Evolutionary conservation across 768 basidiomycete genomes (phyloP).

Genomic region (Suillus spraguei): DNA sequence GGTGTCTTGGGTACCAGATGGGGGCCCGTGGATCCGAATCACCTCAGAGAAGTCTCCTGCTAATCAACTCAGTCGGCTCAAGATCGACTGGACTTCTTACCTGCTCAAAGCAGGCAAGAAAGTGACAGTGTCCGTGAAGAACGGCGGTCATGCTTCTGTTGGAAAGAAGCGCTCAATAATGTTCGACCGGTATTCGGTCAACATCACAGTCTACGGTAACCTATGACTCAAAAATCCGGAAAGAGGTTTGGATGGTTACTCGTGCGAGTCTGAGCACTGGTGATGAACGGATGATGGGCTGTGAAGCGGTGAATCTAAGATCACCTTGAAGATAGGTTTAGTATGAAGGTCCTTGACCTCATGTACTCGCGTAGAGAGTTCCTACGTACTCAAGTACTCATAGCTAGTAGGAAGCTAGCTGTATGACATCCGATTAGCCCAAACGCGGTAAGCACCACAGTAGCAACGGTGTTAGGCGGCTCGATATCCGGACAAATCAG

Average conservation of each 20-base stretch:
- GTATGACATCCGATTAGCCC: neutral
- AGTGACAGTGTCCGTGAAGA: slow-evolving; percentile 4
- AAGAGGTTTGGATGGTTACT: neutral
- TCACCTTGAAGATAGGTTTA: neutral
- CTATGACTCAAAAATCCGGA: neutral
- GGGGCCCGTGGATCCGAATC: slow-evolving; percentile 2
- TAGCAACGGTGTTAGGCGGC: neutral
- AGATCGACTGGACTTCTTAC: slow-evolving; percentile 8
- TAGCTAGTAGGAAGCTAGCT: neutral
- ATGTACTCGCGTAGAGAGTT: neutral
- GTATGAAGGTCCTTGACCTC: neutral
- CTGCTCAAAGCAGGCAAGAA: slow-evolving; percentile 1
- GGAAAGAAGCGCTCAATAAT: neutral
- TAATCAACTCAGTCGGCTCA: neutral
- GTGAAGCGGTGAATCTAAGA: slow-evolving; percentile 2
- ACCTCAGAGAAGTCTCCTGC: neutral
- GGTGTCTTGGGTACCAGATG: neutral
- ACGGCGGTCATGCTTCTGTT: slow-evolving; percentile 4
- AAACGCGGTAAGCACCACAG: neutral
- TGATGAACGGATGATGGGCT: neutral
- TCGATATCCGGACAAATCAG: neutral
- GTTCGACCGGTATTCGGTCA: slow-evolving; percentile 6
- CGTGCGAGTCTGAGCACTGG: neutral
- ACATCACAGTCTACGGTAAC: neutral
- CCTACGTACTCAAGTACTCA: slow-evolving; percentile 2